Percentiles rank a stretch among this genome's conserved stretches.
These are phyloP conservation scores for Sphaerostilbella broomeana DNA, from an alignment of 2,329 filamentous ascomycete species.

Conservation along the genomic window DNA sequence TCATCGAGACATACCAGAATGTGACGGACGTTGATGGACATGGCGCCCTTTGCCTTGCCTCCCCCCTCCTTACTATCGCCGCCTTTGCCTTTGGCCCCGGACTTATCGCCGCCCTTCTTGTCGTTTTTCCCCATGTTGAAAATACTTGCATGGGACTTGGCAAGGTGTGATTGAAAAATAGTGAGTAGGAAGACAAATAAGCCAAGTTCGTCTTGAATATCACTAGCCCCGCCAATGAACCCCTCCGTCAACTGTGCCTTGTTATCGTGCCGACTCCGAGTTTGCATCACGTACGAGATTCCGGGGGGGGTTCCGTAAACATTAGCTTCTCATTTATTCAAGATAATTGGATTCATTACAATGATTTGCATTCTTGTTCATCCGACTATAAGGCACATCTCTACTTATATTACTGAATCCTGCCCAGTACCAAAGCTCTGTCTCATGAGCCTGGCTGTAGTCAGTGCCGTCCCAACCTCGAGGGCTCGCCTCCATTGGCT, in stretches of 20 bases:
- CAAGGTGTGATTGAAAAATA: not conserved
- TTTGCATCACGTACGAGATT: no score
- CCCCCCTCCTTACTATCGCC: conserved; percentile 28
- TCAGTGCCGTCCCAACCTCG: conserved; percentile 21
- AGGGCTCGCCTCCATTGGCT: conserved; percentile 23
- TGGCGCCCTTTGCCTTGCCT: conserved; percentile 47
- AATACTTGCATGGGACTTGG: not conserved
- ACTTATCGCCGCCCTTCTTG: conserved; percentile 36
- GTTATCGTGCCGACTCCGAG: not conserved
- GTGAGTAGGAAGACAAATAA: not conserved
- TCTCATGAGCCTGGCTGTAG: conserved; percentile 12
- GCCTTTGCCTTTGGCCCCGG: conserved; percentile 24
- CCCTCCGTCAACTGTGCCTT: conserved; percentile 2
- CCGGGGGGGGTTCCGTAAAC: no score
- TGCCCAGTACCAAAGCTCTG: conserved; percentile 8
- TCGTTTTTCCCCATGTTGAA: conserved; percentile 33
- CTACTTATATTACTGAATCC: no score
- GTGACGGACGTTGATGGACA: conserved; percentile 67
- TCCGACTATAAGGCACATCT: no score
- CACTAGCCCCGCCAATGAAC: conserved; percentile 5
- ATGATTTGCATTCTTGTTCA: no score
- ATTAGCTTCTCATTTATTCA: no score
- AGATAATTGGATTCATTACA: no score
- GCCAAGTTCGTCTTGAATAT: conserved; percentile 1
- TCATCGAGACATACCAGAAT: conserved; percentile 51